Evolutionary conservation across 306 rosid species (phyloP), one percentile per base, ranked within the genome.

Genomic region (Acacia crassicarpa): DNA sequence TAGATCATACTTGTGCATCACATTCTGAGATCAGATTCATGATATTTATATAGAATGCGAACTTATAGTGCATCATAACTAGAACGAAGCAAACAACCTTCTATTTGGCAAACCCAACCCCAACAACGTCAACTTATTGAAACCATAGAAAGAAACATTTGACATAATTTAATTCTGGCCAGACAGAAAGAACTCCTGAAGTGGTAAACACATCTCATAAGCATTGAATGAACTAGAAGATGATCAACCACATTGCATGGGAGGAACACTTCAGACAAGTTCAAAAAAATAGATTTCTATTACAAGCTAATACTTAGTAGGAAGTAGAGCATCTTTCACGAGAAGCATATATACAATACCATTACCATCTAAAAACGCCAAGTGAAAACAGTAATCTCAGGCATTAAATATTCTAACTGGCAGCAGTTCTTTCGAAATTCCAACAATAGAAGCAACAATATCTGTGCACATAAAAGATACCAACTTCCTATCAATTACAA

Each of bases 81-180:
- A 62, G 30, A 56, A 68, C 84, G 54, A 80, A 53, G 73, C 65
- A 75, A 70, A 79, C 63, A 40, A 82, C 7, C 67, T 44, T 46
- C 70, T 22, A 53, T 54, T 80, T 59, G 59, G 69, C 61, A 67
- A 67, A 63, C 41, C 67, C 25, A 45, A 65, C 78, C 41, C 67
- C 25, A 45, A 65, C 78, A 40, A 45, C 53, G 62, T 65, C 79
- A 78, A 82, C 80, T 83, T 44, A 78, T 1, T 27, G 68, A 62
- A 74, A 25, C n/a, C 61, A 27, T 22, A 66, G 33, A 19, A 74
- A 61, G 80, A 71, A 11, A 71, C 32, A 86, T 65, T 76, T 25
- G 59, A 58, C 46, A 72, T 7, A 15, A 78, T 68, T 44, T 72
- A 80, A 72, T 46, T 79, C 51, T 75, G 69, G 30, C 35, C 81